These are phyloP conservation scores for Polytrichum formosum DNA, from an alignment of 225 moss, liverwort and hornwort species.

Conservation along the genomic window DNA sequence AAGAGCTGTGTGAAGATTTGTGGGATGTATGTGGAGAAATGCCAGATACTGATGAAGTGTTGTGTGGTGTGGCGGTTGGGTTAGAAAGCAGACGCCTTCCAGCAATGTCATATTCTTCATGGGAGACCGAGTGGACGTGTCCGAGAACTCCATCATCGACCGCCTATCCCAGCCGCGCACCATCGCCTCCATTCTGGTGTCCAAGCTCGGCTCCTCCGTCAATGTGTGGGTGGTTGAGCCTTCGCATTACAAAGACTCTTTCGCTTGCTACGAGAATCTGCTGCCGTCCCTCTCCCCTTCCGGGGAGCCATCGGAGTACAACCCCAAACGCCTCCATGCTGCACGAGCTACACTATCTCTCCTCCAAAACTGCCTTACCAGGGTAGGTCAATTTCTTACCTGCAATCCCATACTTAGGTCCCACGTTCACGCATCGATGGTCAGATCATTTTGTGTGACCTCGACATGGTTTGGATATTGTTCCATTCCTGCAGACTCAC, in stretches of 20 bases:
- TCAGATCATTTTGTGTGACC: no score
- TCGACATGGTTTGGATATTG: no score
- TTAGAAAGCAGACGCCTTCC: slow-evolving; percentile 82
- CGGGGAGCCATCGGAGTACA: slow-evolving; percentile 74
- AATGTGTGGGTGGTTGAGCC: slow-evolving; percentile 83
- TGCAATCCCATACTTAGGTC: no score
- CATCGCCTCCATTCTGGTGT: slow-evolving; percentile 73
- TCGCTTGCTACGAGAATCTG: slow-evolving; percentile 72
- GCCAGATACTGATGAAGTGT: slow-evolving; percentile 31
- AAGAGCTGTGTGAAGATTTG: no score
- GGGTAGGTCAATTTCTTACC: slow-evolving; percentile 31
- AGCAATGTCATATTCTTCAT: slow-evolving; percentile 83
- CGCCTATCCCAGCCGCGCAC: slow-evolving; percentile 75
- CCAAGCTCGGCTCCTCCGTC: slow-evolving; percentile 73
- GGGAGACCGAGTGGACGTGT: slow-evolving; percentile 71
- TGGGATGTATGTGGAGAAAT: no score
- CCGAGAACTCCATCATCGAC: slow-evolving; percentile 70
- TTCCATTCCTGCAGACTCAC: no score
- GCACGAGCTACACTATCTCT: slow-evolving; percentile 57
- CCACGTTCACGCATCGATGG: no score
- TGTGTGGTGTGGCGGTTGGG: slow-evolving; percentile 31
- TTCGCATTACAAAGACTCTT: slow-evolving; percentile 57
- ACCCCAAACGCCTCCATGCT: slow-evolving; percentile 72
- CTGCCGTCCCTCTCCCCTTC: slow-evolving; percentile 60
- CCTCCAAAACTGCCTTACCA: slow-evolving; percentile 61